Conservation (phyloP, 257 asterid genomes). For the Scutellaria baicalensis region DNA sequence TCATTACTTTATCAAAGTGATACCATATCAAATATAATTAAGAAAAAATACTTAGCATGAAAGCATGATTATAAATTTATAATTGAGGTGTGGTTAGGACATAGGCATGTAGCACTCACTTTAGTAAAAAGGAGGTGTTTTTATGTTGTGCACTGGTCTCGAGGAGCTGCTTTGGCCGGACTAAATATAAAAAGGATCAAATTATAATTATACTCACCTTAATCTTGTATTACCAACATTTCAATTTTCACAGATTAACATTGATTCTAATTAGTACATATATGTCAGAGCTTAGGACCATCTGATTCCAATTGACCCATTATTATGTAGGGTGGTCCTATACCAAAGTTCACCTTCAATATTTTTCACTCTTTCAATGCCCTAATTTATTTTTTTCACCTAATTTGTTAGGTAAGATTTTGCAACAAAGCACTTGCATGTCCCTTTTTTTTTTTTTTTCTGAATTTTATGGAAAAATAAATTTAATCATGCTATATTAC, state of each 20-base stretch:
- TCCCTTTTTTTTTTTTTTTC: too few relatives aligned
- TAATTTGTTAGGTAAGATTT: constrained; percentile 5
- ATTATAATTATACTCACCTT: neutral
- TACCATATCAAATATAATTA: too few relatives aligned
- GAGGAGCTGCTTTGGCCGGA: neutral
- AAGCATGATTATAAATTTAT: too few relatives aligned
- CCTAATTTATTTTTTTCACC: neutral
- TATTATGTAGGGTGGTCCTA: neutral
- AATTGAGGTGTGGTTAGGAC: too few relatives aligned
- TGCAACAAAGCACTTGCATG: neutral
- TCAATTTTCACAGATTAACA: too few relatives aligned
- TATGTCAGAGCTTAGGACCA: neutral
- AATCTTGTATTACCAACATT: neutral
- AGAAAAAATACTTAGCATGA: too few relatives aligned
- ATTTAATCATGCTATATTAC: neutral
- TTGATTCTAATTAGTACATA: too few relatives aligned
- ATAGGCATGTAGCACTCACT: neutral
- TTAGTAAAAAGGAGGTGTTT: neutral
- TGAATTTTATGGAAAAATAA: too few relatives aligned
- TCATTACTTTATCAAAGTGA: too few relatives aligned
- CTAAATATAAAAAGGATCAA: neutral
- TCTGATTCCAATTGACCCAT: neutral
- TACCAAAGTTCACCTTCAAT: neutral
- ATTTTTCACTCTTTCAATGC: neutral
- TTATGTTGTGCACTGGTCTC: neutral